Evolutionary conservation across 2,329 filamentous ascomycete species (phyloP), one percentile per base, ranked within the genome.

Genomic region (Aspergillus piperis): DNA sequence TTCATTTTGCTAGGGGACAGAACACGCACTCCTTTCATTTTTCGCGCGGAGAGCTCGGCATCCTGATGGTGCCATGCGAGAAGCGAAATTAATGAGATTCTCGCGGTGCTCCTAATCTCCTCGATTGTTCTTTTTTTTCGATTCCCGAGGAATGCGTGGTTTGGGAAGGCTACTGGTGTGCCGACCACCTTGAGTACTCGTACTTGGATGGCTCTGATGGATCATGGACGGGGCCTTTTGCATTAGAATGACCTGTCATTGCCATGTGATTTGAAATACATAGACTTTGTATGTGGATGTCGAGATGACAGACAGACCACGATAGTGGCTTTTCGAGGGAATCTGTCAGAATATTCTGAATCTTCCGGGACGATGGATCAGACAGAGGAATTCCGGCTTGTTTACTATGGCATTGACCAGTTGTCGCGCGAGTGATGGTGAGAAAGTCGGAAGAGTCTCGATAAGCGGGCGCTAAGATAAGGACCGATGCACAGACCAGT

Each of bases 391-490:
- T 8, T 25, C 30, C 39, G 38, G 38, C 23, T 21, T 51, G 27
- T 51, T 51, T 21, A 15, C 47, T 17, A 11, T 15, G 25, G 47
- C 8, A 8, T n/a, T 50, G 51, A 10, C 21, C 21, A 54, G 32
- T 54, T 54, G 36, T 36, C 32, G 51, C 21, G 23, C 4, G 21
- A 19, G 36, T 21, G 19, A 10, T 23, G 30, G 17, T 13, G 19
- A 23, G 32, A 23, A 21, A 15, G 3, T 8, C 7, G 30, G 27
- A 41, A 41, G 36, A 7, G 10, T 21, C 21, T 42, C 47, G 58
- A 62, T 59, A 63, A 57, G 39, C 23, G 27, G 53, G 27, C 68
- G 71, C 73, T 75, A 75, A 77, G 75, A 77, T 75, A 76, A 71
- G 69, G 57, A 36, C 64, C 67, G 66, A 65, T 67, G 73, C 74